These are phyloP conservation scores for Fusarium denticulatum DNA, from an alignment of 2,329 filamentous ascomycete species.

Conservation along the genomic window DNA sequence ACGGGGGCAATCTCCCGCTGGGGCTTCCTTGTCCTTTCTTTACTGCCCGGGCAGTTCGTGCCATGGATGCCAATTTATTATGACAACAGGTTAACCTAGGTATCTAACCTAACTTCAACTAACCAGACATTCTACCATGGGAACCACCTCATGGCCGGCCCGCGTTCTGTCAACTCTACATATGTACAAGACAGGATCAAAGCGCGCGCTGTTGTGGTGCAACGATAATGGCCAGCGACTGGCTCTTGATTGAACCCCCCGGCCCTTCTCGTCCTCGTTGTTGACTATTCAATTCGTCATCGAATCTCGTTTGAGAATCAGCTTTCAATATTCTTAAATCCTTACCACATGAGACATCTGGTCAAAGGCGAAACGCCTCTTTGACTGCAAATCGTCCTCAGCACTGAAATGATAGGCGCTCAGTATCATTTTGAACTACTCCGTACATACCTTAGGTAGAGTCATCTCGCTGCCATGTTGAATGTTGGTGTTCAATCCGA, in stretches of 20 bases:
- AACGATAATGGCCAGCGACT: not conserved
- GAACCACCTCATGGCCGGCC: not conserved
- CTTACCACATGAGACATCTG: not conserved
- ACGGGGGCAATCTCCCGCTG: constrained; percentile 27
- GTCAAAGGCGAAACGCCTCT: not conserved
- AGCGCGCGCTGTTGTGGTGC: not conserved
- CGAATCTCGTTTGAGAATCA: not conserved
- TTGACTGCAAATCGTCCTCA: not conserved
- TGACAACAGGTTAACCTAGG: not conserved
- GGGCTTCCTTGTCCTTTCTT: constrained; percentile 24
- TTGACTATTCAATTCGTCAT: not conserved
- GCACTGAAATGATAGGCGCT: not conserved
- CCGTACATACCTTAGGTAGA: not conserved
- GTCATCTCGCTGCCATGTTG: not conserved
- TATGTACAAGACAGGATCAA: not conserved
- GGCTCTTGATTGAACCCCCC: not conserved
- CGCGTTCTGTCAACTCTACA: not conserved
- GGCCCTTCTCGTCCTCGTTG: not conserved
- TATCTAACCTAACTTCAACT: not conserved
- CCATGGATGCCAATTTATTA: not conserved
- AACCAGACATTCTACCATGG: not conserved
- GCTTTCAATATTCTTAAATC: not conserved
- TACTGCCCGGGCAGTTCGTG: not conserved
- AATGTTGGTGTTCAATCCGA: constrained; percentile 8
- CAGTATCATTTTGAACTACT: not conserved